Conservation (phyloP, 1,139 yeast species). For the Diutina pseudorugosa region DNA sequence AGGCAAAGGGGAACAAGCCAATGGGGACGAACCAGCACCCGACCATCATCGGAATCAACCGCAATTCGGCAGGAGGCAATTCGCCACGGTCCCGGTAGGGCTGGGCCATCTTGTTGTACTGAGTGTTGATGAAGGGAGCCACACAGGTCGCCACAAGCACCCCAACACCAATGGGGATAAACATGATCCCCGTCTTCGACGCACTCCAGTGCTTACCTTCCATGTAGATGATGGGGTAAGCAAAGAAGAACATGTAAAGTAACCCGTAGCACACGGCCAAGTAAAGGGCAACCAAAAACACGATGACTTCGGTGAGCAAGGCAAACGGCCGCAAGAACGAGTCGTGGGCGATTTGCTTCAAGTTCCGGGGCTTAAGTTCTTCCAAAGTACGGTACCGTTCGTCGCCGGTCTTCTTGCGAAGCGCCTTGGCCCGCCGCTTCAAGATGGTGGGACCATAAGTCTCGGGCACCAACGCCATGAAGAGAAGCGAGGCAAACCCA, state of each 20-base stretch:
- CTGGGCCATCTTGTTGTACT: constrained; percentile 42
- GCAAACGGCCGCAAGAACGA: constrained; percentile 44
- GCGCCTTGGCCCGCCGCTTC: constrained; percentile 1
- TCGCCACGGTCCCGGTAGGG: constrained; percentile 39
- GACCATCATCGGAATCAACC: constrained; percentile 53
- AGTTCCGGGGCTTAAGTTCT: constrained; percentile 31
- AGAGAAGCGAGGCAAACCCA: constrained; percentile 32
- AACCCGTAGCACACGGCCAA: constrained; percentile 48
- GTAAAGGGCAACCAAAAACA: constrained; percentile 43
- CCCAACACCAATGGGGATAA: constrained; percentile 61
- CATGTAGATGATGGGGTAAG: constrained; percentile 51
- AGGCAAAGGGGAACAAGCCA: constrained; percentile 47
- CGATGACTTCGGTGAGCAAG: constrained; percentile 38
- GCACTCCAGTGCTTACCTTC: constrained; percentile 59
- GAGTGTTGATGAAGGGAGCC: constrained; percentile 48
- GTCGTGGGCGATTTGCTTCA: constrained; percentile 30
- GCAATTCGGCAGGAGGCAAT: constrained; percentile 47
- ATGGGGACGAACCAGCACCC: constrained; percentile 50
- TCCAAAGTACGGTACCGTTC: constrained; percentile 33
- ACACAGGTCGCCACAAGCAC: constrained; percentile 36
- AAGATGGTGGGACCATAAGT: constrained; percentile 45
- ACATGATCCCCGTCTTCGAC: constrained; percentile 53
- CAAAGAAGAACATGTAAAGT: constrained; percentile 49
- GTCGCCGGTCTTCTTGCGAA: constrained; percentile 46
- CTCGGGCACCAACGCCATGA: constrained; percentile 30